Conservation (phyloP, 139 green algal species). For the Protoeuglena noctilucae region DNA sequence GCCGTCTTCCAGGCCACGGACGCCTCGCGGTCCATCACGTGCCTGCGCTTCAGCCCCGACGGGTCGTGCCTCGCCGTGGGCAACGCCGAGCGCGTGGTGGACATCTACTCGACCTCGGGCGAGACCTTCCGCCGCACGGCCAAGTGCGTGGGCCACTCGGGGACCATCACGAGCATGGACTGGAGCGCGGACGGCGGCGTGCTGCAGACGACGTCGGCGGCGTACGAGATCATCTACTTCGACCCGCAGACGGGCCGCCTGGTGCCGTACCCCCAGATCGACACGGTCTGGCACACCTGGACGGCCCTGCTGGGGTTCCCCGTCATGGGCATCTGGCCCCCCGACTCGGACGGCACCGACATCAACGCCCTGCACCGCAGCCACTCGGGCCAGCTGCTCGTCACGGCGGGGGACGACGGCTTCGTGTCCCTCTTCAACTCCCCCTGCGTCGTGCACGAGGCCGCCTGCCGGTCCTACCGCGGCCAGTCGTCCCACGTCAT, state of each 20-base stretch:
- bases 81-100: slow-evolving; percentile 36
- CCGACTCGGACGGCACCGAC: slow-evolving; percentile 40
- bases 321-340: slow-evolving; percentile 46
- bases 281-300: slow-evolving; percentile 35
- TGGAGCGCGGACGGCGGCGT: slow-evolving; percentile 32
- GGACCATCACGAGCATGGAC: slow-evolving; percentile 36
- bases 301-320: slow-evolving; percentile 43
- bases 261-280: slow-evolving; percentile 29
- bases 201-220: slow-evolving; percentile 28
- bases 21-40: slow-evolving; percentile 25
- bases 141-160: slow-evolving; percentile 26
- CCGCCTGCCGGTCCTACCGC: slow-evolving; percentile 34
- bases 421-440: slow-evolving; percentile 55
- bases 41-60: slow-evolving; percentile 48
- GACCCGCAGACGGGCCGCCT: slow-evolving; percentile 36
- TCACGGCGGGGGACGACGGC: slow-evolving; percentile 31
- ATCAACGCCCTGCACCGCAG: slow-evolving; percentile 31
- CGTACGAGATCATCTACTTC: slow-evolving; percentile 44
- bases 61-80: slow-evolving; percentile 28
- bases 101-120: slow-evolving; percentile 30
- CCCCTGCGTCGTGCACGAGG: slow-evolving; percentile 44
- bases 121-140: slow-evolving; percentile 23
- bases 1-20: slow-evolving; percentile 25
- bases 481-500: slow-evolving; percentile 51
- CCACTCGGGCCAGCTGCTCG: slow-evolving; percentile 15